phyloP scores from a whole-genome alignment of 495 filamentous ascomycete genomes.

The Penicillium psychrofluorescens region DNA sequence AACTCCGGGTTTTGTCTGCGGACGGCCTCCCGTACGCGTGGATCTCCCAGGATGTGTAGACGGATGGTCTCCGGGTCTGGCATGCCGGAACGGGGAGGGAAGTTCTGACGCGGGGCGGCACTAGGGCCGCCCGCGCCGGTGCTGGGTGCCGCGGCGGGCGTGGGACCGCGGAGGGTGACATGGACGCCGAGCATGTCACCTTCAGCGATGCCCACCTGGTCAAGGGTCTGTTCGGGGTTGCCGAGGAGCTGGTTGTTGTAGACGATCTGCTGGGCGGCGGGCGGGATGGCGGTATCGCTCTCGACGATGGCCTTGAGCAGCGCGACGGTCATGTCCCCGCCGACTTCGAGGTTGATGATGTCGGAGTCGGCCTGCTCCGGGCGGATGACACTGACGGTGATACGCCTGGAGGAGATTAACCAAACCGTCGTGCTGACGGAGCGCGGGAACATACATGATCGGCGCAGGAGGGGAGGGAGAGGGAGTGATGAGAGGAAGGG shows the following conservation, averaged over 20 bases:
- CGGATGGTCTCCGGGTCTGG: conserved; percentile 77
- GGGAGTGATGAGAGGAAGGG: too few species aligned
- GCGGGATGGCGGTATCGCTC: conserved; percentile 50
- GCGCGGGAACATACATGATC: too few species aligned
- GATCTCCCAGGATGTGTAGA: conserved; percentile 73
- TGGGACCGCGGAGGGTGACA: conserved; percentile 36
- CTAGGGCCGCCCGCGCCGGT: conserved; percentile 11
- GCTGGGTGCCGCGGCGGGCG: conserved; percentile 2
- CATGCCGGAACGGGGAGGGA: conserved; percentile 31
- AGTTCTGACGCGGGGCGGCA: conserved; percentile 30
- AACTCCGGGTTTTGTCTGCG: conserved; percentile 65
- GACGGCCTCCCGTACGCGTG: conserved; percentile 60
- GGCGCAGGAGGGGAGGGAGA: too few species aligned
- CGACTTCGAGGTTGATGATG: conserved; percentile 77
- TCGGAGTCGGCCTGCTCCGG: conserved; percentile 68
- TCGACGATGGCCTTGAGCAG: conserved; percentile 80
- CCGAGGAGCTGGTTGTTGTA: conserved; percentile 80
- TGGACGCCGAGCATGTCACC: conserved; percentile 90
- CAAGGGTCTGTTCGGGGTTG: conserved; percentile 70
- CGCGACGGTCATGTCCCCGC: conserved; percentile 73
- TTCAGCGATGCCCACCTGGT: conserved; percentile 73
- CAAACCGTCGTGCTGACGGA: too few species aligned
- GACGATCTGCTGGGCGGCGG: conserved; percentile 54
- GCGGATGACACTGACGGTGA: conserved; percentile 78
- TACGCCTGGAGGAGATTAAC: conserved; percentile 49